Evolutionary conservation across 1,284 basidiomycete genomes (phyloP).

Genomic region (Irpex sp.): DNA sequence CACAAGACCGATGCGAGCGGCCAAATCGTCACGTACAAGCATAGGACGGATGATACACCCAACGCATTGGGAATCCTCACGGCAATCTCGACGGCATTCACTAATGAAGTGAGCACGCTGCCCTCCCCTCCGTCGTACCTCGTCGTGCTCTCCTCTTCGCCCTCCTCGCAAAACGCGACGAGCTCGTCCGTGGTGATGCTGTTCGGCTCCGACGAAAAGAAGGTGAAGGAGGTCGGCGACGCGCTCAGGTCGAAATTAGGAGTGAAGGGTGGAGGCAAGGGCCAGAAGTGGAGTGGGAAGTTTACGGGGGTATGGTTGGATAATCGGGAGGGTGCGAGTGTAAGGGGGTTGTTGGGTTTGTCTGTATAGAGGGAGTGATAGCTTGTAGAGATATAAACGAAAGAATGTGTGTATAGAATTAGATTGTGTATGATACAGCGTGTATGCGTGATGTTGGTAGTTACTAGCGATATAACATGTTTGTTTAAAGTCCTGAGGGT

Average conservation of each 20-base stretch:
- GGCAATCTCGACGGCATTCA: constrained; percentile 48
- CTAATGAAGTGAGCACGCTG: constrained; percentile 24
- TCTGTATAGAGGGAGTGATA: constrained; percentile 2
- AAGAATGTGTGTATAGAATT: neutral
- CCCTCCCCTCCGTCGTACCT: constrained; percentile 33
- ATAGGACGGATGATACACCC: constrained; percentile 58
- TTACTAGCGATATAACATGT: neutral
- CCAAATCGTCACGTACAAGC: constrained; percentile 39
- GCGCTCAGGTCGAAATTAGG: constrained; percentile 51
- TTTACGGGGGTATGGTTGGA: constrained; percentile 39
- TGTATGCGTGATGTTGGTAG: neutral
- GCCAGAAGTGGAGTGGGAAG: constrained; percentile 66
- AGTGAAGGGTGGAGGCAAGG: constrained; percentile 66
- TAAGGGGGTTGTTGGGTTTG: constrained; percentile 40
- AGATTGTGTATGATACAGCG: neutral
- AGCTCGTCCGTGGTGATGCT: constrained; percentile 58
- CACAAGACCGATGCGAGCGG: constrained; percentile 4
- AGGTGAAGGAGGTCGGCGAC: constrained; percentile 60
- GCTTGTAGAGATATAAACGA: too few species aligned
- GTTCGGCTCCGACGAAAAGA: constrained; percentile 53
- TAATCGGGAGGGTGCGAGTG: constrained; percentile 25
- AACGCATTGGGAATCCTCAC: constrained; percentile 63
- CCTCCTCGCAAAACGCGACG: constrained; percentile 45
- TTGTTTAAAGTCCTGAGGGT: neutral
- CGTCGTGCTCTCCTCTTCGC: constrained; percentile 59